Base-by-base conservation (phyloP, 768 basidiomycete species). In the Crepidotus variabilis region DNA sequence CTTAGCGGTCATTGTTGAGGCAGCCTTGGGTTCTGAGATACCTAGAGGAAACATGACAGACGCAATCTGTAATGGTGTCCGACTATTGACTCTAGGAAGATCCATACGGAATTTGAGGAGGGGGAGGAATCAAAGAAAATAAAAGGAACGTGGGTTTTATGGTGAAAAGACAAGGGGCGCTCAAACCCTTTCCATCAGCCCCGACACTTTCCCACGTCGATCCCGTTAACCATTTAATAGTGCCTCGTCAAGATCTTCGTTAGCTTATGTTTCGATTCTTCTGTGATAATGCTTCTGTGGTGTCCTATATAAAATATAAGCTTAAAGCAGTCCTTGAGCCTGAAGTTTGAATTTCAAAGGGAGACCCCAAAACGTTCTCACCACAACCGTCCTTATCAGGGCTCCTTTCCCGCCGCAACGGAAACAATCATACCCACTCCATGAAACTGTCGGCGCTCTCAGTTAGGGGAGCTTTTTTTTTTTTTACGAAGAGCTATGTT, bases 11-110 rank as follows among this genome's bases (percentile, higher is more conserved):
- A 65, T 59, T 49, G 56, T 28, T 46, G 50, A 35, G 50, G 50
- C 50, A 57, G 52, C 51, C 18, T 51, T 21, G 23, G 46, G 32
- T 21, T 48, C 34, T 10, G 54, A 39, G 14, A 43, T 39, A 51
- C 50, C 36, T 46, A 50, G 39, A 14, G 39, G 39, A 11, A 43
- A 43, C 39, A 43, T 49, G 34, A 52, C 57, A 55, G 51, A 9
- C 33, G 48, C 22, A 7, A 47, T 45, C 4, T 75, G 69, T 49
- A 76, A 73, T 47, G 72, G 67, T 51, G 74, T 71, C 57, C 65
- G 67, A 53, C 66, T 70, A 49, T 71, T 63, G 28, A 66, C 59
- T 50, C 65, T 67, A 45, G 70, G 65, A 49, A 64, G 59, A 59
- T 63, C 55, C 68, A 71, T 68, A 61, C 39, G 39, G 39, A 28